These are phyloP conservation scores for Scheffersomyces parashehatae DNA, from an alignment of 1,139 yeast genomes.

Conservation along the genomic window DNA sequence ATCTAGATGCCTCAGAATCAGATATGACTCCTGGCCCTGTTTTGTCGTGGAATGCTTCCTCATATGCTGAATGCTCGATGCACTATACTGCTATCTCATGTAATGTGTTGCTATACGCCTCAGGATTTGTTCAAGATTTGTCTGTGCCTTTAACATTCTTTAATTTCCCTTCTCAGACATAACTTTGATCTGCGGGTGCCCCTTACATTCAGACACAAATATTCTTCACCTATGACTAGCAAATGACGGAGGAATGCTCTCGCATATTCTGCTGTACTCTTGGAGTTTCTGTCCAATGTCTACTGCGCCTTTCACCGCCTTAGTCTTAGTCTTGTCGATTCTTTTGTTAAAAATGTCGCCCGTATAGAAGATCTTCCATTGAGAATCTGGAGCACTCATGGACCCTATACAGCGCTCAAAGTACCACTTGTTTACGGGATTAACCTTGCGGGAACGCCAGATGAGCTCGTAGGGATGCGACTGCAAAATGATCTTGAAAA, in stretches of 20 bases:
- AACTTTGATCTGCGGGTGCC: too few relatives aligned
- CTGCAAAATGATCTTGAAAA: slow-evolving; percentile 76
- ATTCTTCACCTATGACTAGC: too few relatives aligned
- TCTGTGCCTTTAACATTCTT: too few relatives aligned
- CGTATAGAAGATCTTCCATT: slow-evolving; percentile 72
- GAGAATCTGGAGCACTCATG: slow-evolving; percentile 49
- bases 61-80: too few relatives aligned
- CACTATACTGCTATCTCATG: too few relatives aligned
- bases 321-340: slow-evolving; percentile 24
- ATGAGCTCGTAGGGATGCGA: slow-evolving; percentile 72
- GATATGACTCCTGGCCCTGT: too few relatives aligned
- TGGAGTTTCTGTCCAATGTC: slow-evolving; percentile 30
- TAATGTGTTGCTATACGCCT: too few relatives aligned
- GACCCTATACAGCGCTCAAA: slow-evolving; percentile 88
- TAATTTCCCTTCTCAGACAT: too few relatives aligned
- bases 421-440: slow-evolving; percentile 97
- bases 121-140: too few relatives aligned
- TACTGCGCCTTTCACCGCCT: slow-evolving; percentile 14
- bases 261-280: slow-evolving; percentile 32
- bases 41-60: too few relatives aligned
- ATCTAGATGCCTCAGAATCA: too few relatives aligned
- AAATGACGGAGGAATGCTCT: slow-evolving; percentile 37
- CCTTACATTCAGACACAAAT: too few relatives aligned
- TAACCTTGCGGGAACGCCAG: slow-evolving; percentile 84
- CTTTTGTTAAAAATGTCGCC: slow-evolving; percentile 50